Conservation (phyloP, 305 asterid species). For the Solanum hybrid region DNA sequence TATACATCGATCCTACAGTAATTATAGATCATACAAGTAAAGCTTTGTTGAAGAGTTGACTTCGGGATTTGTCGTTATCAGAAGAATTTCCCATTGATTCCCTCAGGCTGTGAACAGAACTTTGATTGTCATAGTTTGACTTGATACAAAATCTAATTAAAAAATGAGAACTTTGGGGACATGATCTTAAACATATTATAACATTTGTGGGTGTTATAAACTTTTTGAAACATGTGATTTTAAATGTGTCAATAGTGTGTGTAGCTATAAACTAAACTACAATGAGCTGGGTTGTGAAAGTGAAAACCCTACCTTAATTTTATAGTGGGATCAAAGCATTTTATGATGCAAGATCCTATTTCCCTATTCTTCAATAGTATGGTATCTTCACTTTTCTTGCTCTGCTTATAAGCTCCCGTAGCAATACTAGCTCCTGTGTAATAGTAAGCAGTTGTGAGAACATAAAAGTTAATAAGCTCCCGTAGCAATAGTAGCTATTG, state of each 20-base stretch:
- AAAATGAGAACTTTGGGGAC: background rate
- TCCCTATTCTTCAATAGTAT: background rate
- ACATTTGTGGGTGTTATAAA: background rate
- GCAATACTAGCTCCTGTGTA: background rate
- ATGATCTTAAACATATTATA: background rate
- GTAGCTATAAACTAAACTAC: background rate
- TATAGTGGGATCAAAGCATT: background rate
- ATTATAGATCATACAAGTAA: background rate
- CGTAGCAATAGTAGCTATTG: fast-evolving
- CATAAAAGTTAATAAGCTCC: too few species aligned
- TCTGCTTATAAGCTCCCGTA: background rate
- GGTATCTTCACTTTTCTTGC: background rate
- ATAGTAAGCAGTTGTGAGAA: too few species aligned
- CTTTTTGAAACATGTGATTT: background rate
- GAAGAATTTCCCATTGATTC: background rate
- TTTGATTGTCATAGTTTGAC: background rate
- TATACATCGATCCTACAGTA: background rate
- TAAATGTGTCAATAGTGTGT: background rate
- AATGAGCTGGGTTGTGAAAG: background rate
- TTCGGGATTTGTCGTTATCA: background rate
- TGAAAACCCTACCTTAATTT: background rate
- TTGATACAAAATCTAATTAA: background rate
- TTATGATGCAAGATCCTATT: background rate
- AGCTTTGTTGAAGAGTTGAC: background rate
- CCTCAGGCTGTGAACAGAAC: background rate